A percentile compares a stretch with the other conserved stretches of the same genome.
Conservation (phyloP, 2,329 filamentous ascomycete species). For the Chrysoporthe deuterocubensis region DNA sequence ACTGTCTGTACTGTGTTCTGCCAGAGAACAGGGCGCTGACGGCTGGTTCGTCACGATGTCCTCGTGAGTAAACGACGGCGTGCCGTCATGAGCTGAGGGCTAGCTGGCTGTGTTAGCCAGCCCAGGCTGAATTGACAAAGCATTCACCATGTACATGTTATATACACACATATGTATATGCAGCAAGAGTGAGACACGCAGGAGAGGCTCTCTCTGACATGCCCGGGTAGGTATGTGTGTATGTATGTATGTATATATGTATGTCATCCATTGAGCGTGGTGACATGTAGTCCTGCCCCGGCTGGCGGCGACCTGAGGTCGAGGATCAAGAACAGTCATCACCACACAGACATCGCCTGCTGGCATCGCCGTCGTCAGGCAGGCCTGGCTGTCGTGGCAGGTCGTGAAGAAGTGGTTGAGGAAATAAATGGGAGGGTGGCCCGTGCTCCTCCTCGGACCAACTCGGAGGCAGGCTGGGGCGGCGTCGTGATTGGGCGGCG, state of each 20-base stretch:
- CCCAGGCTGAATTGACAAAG: background rate
- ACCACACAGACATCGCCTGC: too few species aligned
- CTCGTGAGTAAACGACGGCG: background rate
- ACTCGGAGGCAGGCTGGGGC: conserved; percentile 3
- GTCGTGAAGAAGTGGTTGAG: background rate
- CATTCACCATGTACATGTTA: background rate
- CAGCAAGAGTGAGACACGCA: background rate
- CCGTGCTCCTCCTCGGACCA: conserved; percentile 8
- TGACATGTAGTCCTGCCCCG: too few species aligned
- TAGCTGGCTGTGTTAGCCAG: background rate
- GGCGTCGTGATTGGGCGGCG: background rate
- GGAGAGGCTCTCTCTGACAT: too few species aligned
- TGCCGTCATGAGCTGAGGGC: background rate
- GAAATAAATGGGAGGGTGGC: conserved; percentile 4
- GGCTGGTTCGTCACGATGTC: background rate
- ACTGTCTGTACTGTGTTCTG: background rate
- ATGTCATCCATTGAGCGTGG: background rate
- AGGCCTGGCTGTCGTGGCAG: too few species aligned
- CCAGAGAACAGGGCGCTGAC: background rate
- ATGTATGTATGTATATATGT: too few species aligned
- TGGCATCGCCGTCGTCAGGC: too few species aligned
- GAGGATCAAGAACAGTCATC: too few species aligned
- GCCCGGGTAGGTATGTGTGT: too few species aligned
- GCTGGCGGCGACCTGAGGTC: too few species aligned
- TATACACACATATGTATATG: background rate